A percentile compares a stretch with the other conserved stretches of the same genome.
phyloP scores from a whole-genome alignment of 129 eudicot species.

The Calendula officinalis region DNA sequence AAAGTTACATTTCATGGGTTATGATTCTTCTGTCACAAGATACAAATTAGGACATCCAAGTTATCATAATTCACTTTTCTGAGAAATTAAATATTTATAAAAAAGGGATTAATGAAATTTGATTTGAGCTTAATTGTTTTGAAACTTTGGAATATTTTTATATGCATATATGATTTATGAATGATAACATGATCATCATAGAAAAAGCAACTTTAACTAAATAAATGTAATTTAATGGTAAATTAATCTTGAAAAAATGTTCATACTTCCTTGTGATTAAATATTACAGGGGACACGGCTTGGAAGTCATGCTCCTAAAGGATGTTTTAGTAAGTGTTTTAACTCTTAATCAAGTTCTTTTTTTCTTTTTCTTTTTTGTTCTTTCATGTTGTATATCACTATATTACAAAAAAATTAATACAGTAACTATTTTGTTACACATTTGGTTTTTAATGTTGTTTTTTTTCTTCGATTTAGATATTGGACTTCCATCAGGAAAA shows the following conservation, averaged over 20 bases:
- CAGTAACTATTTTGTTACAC: background rate
- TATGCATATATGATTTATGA: conserved; percentile 4
- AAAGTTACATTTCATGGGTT: background rate
- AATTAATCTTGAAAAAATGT: background rate
- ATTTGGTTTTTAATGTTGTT: conserved; percentile 4
- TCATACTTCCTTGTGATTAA: conserved; percentile 17
- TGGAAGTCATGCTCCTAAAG: conserved; percentile 98
- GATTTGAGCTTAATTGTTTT: background rate
- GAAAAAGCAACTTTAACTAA: conserved; percentile 1
- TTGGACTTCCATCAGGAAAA: conserved; percentile 98
- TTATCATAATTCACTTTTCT: background rate
- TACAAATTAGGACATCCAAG: conserved; percentile 5
- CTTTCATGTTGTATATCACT: background rate
- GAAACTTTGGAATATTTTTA: conserved; percentile 1
- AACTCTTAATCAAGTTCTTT: background rate
- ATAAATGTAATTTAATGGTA: conserved; percentile 15
- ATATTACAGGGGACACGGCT: conserved; percentile 90
- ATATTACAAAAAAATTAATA: background rate
- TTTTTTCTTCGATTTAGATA: conserved; percentile 52
- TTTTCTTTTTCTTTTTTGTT: background rate
- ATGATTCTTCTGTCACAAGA: conserved; percentile 16
- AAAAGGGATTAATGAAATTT: background rate
- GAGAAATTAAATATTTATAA: background rate
- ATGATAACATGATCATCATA: conserved; percentile 7
- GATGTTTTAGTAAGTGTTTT: conserved; percentile 88